Percentiles rank a stretch among this genome's conserved stretches.
Conservation (phyloP, 495 filamentous ascomycete genomes). For the Bryoglossum gracile region DNA sequence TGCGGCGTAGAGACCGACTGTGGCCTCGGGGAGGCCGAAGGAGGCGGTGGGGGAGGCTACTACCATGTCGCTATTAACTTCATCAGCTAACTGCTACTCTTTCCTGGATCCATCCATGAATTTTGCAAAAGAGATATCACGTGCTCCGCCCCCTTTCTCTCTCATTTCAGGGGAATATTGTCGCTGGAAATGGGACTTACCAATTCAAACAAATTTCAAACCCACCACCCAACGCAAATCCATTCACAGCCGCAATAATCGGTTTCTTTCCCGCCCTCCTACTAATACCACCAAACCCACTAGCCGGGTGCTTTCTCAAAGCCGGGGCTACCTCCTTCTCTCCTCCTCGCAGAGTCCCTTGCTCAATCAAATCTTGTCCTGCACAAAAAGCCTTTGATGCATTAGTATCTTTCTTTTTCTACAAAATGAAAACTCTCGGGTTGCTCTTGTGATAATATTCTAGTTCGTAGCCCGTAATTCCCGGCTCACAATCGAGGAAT, state of each 20-base stretch:
- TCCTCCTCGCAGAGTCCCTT: no score
- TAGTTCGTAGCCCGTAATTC: no score
- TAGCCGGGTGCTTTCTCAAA: conserved; percentile 13
- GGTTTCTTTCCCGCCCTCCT: conserved; percentile 54
- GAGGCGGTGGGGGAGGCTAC: conserved; percentile 49
- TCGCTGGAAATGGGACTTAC: conserved; percentile 3
- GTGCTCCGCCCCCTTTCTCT: background rate
- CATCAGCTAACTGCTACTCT: no score
- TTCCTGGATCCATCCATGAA: no score
- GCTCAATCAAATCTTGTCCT: conserved; percentile 49
- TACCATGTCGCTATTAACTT: conserved; percentile 52
- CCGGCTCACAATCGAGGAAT: no score
- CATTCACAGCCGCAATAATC: conserved; percentile 74
- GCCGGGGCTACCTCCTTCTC: conserved; percentile 6
- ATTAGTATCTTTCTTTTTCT: no score
- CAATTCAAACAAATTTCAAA: conserved; percentile 68
- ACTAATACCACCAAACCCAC: conserved; percentile 42
- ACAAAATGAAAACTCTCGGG: no score
- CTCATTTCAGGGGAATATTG: background rate
- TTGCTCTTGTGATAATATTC: no score
- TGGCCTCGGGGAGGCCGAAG: conserved; percentile 69
- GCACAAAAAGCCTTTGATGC: conserved; percentile 56
- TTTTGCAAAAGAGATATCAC: no score
- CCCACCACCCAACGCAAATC: conserved; percentile 67
- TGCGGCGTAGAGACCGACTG: conserved; percentile 61